Evolutionary conservation across 345 rosid species (phyloP).

Genomic region (Corchorus olitorius): DNA sequence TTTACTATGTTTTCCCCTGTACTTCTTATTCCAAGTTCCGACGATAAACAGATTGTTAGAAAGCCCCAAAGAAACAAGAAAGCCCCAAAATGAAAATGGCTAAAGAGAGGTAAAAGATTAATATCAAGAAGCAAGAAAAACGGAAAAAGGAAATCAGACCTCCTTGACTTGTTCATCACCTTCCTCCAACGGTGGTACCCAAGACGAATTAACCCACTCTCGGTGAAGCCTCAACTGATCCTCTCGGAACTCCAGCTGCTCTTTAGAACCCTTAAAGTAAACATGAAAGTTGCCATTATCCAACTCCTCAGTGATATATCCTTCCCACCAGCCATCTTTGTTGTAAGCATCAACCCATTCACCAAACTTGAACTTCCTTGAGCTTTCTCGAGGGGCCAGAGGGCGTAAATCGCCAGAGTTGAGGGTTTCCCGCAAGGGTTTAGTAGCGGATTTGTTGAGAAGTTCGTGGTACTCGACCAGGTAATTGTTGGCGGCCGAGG

Average conservation of each 20-base stretch:
- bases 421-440: conserved; percentile 45
- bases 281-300: conserved; percentile 57
- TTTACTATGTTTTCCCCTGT: not conserved
- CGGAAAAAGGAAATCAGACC: conserved; percentile 14
- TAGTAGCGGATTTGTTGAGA: conserved; percentile 52
- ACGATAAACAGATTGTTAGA: no score
- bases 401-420: conserved; percentile 49
- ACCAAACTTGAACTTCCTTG: conserved; percentile 41
- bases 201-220: conserved; percentile 63
- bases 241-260: conserved; percentile 53
- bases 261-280: conserved; percentile 55
- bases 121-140: not conserved
- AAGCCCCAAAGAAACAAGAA: no score
- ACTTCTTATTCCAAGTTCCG: conserved; percentile 32
- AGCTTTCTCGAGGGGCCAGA: conserved; percentile 54
- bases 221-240: conserved; percentile 67
- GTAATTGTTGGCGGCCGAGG: conserved; percentile 27
- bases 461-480: conserved; percentile 49
- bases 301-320: conserved; percentile 53
- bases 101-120: not conserved
- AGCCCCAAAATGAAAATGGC: not conserved
- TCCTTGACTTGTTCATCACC: conserved; percentile 6
- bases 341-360: conserved; percentile 71
- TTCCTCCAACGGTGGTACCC: conserved; percentile 63
- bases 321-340: conserved; percentile 96